Base-by-base conservation (phyloP, 1,284 basidiomycete genomes). In the Ustilago xerochloae region DNA sequence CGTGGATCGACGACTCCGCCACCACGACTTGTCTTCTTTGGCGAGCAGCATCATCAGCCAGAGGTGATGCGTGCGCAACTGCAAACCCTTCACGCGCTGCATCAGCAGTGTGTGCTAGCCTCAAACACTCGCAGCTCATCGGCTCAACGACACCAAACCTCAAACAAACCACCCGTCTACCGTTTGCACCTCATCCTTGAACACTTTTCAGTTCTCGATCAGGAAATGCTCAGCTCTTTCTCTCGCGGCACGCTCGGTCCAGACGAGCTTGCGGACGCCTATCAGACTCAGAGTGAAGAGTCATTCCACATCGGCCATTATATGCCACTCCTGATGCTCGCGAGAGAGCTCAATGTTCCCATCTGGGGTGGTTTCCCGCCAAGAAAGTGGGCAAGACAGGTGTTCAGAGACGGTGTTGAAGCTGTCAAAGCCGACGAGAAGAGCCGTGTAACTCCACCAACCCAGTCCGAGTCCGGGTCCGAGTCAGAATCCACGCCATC, bases 31-130 rank as follows among this genome's bases (percentile, higher is more conserved):
- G 54, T 75, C 48, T 80, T 76, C 20, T 77, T 80, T 30, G 78
- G 78, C 33, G 78, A 80, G 50, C 78, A 80, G 36, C 78, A 80
- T 39, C 78, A 80, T 58, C 78, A 80, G 55, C 74, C 77, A 2
- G 38, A 63, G 6, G 78, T 80, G 24, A 56, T 80, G 48, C 55
- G 67, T 13, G 69, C 73, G 6, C 78, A 80, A 39, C 54, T 80
- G 13, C 78, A 80, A 45, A 49, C 68, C 1, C 50, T 79, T 18
- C 60, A 61, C 10, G 64, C 58, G 12, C 63, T 75, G 15, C 46
- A 66, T 39, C 43, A 70, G 29, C 69, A 70, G 30, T 64, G 66
- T 36, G 48, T 43, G 18, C 35, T 36, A 5, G 49, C 55, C 18
- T 63, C 57, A 3, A 20, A 22, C 24, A 13, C 36, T 45, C 9